Conservation (phyloP, 2,329 filamentous ascomycete species). For the Colletotrichum truncatum region DNA sequence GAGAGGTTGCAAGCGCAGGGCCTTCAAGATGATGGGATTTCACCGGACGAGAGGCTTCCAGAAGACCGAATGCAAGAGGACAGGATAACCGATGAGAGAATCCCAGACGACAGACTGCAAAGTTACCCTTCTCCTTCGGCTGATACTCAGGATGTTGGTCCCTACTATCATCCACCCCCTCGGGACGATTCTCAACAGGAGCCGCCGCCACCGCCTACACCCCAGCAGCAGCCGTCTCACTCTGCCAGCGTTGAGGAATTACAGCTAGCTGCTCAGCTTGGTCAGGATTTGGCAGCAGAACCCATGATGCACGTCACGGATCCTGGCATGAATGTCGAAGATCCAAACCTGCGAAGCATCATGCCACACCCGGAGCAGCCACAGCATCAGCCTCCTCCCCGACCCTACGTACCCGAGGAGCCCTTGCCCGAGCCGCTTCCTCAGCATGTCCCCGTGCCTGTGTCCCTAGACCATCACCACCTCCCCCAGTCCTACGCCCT, state of each 20-base stretch:
- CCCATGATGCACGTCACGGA: constrained; percentile 60
- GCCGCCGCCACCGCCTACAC: constrained; percentile 44
- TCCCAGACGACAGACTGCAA: constrained; percentile 22
- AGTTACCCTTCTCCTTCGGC: constrained; percentile 20
- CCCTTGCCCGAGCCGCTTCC: constrained; percentile 46
- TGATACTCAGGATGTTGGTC: constrained; percentile 19
- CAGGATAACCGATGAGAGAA: constrained; percentile 10
- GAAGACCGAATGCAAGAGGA: constrained; percentile 22
- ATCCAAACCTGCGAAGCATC: constrained; percentile 52
- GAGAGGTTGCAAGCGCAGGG: constrained; percentile 15
- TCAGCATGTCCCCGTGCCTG: constrained; percentile 34
- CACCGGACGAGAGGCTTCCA: not conserved
- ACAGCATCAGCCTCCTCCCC: constrained; percentile 26
- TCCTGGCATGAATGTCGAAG: constrained; percentile 52
- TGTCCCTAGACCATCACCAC: constrained; percentile 46
- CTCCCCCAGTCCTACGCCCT: constrained; percentile 48
- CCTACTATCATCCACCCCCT: constrained; percentile 33
- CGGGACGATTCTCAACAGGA: constrained; percentile 31
- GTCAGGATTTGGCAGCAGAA: constrained; percentile 59
- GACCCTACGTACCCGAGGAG: constrained; percentile 48
- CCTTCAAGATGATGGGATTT: not conserved
- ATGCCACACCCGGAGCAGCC: constrained; percentile 50
- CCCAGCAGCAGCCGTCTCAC: constrained; percentile 51
- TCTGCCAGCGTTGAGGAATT: constrained; percentile 63
- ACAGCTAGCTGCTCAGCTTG: constrained; percentile 66